Base-by-base conservation (phyloP, 1,284 basidiomycete species). In the Kalmanozyma brasiliensis region DNA sequence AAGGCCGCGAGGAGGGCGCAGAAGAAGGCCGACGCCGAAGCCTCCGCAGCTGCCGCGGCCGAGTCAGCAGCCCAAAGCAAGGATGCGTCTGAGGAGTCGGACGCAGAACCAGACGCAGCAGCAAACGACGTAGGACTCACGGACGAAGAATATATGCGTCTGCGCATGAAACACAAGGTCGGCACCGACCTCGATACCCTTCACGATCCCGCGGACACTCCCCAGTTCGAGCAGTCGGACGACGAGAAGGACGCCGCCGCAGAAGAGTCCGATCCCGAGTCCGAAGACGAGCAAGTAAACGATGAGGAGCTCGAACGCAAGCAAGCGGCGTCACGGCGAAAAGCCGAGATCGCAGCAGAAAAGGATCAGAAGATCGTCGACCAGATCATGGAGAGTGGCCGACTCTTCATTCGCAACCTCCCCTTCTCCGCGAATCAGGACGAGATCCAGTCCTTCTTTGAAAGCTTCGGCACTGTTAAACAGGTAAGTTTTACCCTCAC, bases 381-480 rank as follows among this genome's bases (percentile, higher is more conserved):
- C 66, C 88, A 88, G 0, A 93, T 97, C 53, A 84, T 91, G 22
- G 87, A 87, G 56, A 93, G 92, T 0, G 87, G 88, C 0, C 88
- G 95, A 1, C 84, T 98, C 5, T 98, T 98, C 80, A 85, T 98
- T 7, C 91, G 95, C 13, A 98, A 98, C 80, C 83, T 98, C 17
- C 87, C 94, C 0, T 98, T 93, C 78, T 87, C 90, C 0, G 91
- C 91, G 56, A 90, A 89, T 1, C 87, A 91, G 30, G 84, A 86
- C 4, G 92, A 96, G 48, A 82, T 98, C 2, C 80, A 83, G 8
- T 84, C 86, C n/a, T 85, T 89, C 7, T 94, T 95, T 80, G 82
- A 84, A 9, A 84, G 86, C 0, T 92, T 87, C 80, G 94, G 94
- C 8, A 84, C 87, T 38, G 82, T 97, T 40, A 86, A 72, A 26